Evolutionary conservation across 75 land plant species (phyloP).

Genomic region (Pinus taeda): DNA sequence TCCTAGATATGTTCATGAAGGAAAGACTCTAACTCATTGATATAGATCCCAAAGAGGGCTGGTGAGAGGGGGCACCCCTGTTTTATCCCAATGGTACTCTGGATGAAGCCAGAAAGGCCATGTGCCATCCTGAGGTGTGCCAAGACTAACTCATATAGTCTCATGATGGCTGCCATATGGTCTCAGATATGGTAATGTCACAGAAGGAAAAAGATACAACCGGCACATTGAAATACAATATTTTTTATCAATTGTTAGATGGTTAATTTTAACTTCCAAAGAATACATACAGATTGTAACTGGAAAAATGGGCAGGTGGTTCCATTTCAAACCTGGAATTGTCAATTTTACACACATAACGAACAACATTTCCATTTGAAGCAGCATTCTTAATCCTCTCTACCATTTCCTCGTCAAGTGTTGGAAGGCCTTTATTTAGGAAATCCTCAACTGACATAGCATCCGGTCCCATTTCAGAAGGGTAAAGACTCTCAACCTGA

Average conservation of each 20-base stretch:
- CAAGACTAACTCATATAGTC: no score
- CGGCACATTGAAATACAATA: no score
- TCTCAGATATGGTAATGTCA: no score
- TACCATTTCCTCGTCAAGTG: constrained; percentile 45
- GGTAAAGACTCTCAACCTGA: constrained; percentile 82
- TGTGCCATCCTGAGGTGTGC: no score
- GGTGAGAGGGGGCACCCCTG: no score
- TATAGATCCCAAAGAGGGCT: no score
- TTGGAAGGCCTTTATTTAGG: constrained; percentile 42
- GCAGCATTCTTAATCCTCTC: constrained; percentile 49
- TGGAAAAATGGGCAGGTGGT: not conserved
- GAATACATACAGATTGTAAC: not conserved
- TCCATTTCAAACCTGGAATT: constrained; percentile 40
- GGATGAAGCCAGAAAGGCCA: no score
- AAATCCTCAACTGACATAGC: constrained; percentile 63
- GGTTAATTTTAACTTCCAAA: not conserved
- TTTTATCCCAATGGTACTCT: no score
- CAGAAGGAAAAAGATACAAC: not conserved
- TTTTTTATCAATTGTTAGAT: no score
- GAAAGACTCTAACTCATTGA: no score
- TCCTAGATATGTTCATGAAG: no score
- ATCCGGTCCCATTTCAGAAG: constrained; percentile 57
- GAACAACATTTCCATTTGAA: constrained; percentile 58
- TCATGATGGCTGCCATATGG: no score
- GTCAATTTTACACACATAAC: constrained; percentile 72